Evolutionary conservation across 768 basidiomycete species (phyloP).

Genomic region (Phylloporus sp.): DNA sequence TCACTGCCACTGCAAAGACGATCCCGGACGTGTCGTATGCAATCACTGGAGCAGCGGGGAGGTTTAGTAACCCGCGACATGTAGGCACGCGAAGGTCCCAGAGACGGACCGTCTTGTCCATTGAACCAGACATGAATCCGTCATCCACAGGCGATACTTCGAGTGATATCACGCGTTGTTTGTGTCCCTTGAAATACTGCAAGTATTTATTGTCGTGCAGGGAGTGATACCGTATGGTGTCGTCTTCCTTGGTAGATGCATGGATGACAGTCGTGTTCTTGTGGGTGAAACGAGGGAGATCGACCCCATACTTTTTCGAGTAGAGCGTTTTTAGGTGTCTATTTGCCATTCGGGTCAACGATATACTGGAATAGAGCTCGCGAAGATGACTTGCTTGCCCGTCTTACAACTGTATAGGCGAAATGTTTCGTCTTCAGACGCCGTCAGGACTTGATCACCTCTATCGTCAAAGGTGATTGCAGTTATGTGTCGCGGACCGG

Average conservation of each 20-base stretch:
- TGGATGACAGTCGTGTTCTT: slow-evolving; percentile 79
- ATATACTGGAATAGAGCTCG: slow-evolving; percentile 12
- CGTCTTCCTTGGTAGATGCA: slow-evolving; percentile 92
- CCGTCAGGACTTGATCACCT: slow-evolving; percentile 82
- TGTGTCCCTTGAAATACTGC: slow-evolving; percentile 95
- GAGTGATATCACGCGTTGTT: slow-evolving; percentile 79
- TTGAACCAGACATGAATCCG: slow-evolving; percentile 90
- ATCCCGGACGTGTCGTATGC: slow-evolving; percentile 81
- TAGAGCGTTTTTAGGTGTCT: slow-evolving; percentile 74
- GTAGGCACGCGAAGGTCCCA: slow-evolving; percentile 87
- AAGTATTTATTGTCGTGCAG: slow-evolving; percentile 95
- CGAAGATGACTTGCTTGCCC: slow-evolving; percentile 77
- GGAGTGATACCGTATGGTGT: slow-evolving; percentile 91
- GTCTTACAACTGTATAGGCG: slow-evolving; percentile 82
- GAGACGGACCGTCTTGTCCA: slow-evolving; percentile 91
- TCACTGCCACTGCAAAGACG: slow-evolving; percentile 84
- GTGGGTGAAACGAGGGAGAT: slow-evolving; percentile 93
- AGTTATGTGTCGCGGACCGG: slow-evolving; percentile 72
- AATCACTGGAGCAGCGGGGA: slow-evolving; percentile 70
- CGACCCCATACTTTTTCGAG: slow-evolving; percentile 96
- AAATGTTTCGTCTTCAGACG: slow-evolving; percentile 90
- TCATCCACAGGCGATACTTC: slow-evolving; percentile 92
- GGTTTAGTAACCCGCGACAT: slow-evolving; percentile 73
- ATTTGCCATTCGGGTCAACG: slow-evolving; percentile 26
- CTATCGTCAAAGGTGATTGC: slow-evolving; percentile 88